Evolutionary conservation across 768 basidiomycete species (phyloP), one percentile per base, ranked within the genome.

Genomic region (Xerocomellus amylosporus): DNA sequence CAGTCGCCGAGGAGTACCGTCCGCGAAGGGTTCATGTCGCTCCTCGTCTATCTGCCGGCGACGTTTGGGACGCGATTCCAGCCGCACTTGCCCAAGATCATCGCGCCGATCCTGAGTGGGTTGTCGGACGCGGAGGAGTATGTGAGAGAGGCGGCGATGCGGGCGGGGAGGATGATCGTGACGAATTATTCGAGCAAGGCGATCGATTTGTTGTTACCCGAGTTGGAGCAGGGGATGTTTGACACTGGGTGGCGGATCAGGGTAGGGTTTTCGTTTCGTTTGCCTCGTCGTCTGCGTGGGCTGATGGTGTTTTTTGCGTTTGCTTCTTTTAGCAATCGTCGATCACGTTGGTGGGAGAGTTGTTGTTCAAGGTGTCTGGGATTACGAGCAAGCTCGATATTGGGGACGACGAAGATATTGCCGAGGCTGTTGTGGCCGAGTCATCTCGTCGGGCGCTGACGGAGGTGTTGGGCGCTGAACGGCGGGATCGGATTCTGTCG

Each of bases 91-190:
- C 90, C 93, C 8, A 90, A 93, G 71, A 96, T 99, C 66, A 90
- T 98, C 40, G 76, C 88, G 10, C 96, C 96, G 0, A 96, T 99
- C 59, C 78, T 98, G 33, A 84, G 84, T 42, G 97, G 97, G 58
- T 75, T 99, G 36, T 87, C 96, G 0, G 96, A 98, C 65, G 77
- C 85, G 8, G 95, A 97, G 62, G 97, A 98, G 74, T 93, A 28
- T 65, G 97, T 98, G 10, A 81, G 96, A 24, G 95, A 98, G 58
- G 95, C 96, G 12, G 94, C 96, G 5, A 98, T 98, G 95, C 84
- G 92, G 34, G 95, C 96, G n/a, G 95, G 96, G 53, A 80, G 97
- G 58, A 98, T 98, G 93, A 88, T 98, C 60, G 90, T 99, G 59
- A 87, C 85, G 54, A 97, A 95, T 69, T 98, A 98, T 75, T 89